Evolutionary conservation across 2,329 filamentous ascomycete species (phyloP).

Genomic region (Phaeosphaeria sp.): DNA sequence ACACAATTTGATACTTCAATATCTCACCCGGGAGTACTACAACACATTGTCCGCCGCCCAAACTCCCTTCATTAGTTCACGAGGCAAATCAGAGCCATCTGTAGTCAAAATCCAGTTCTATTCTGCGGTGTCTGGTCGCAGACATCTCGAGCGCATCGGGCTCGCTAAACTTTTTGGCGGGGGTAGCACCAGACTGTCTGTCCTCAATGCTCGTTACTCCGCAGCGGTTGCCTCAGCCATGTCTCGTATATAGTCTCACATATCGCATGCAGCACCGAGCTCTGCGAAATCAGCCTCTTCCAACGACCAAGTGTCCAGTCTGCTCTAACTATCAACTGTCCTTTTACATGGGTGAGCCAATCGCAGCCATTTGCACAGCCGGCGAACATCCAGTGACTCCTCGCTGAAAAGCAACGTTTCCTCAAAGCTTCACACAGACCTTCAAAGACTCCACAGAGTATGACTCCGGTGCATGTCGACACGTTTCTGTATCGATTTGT

Average conservation of each 20-base stretch:
- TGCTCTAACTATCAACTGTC: background rate
- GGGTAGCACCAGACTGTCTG: background rate
- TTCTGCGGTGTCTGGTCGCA: too few species aligned
- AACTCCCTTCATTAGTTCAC: too few species aligned
- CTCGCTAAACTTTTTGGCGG: constrained; percentile 1
- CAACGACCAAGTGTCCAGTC: constrained; percentile 22
- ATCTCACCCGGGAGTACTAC: too few species aligned
- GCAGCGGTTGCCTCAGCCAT: background rate
- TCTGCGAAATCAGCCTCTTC: constrained; percentile 15
- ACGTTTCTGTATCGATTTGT: background rate
- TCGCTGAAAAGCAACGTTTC: constrained; percentile 14
- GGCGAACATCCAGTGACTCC: constrained; percentile 2
- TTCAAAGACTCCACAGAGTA: background rate
- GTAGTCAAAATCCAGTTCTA: too few species aligned
- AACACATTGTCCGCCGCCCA: too few species aligned
- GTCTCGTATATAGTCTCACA: constrained; percentile 2
- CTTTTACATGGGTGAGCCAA: constrained; percentile 3
- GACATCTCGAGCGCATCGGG: background rate
- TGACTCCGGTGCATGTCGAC: constrained; percentile 7
- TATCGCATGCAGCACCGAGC: constrained; percentile 17
- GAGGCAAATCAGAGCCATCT: too few species aligned
- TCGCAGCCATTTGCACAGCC: background rate
- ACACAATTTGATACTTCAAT: too few species aligned
- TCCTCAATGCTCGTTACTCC: background rate
- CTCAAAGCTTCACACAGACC: constrained; percentile 4